Evolutionary conservation across 2,329 filamentous ascomycete species (phyloP), one percentile per base, ranked within the genome.

Genomic region (Bipolaris sorokiniana): DNA sequence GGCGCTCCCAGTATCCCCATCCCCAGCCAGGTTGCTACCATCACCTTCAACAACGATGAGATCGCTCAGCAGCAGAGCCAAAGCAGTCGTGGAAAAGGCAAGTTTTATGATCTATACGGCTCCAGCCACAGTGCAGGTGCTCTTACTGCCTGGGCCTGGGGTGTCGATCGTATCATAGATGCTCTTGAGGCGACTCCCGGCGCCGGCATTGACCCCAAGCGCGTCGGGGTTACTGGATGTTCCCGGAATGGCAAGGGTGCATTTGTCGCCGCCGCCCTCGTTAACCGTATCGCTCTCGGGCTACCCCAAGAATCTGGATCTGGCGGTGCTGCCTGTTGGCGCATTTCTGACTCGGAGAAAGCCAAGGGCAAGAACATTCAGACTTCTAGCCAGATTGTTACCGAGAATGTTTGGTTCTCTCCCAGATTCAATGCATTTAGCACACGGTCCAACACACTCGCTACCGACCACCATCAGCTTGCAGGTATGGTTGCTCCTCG

Each of bases 231-330:
- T 1, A 88, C 85, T 13, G 86, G 86, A 5, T 88, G 86, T 78
- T 87, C 84, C 51, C 82, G 86, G 38, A 86, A 88, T 73, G 86
- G 85, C 54, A 88, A 88, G 76, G 86, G 86, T 11, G 85, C 86
- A 28, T 81, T 88, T 60, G 78, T 88, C n/a, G 83, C 82, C 4
- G 85, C 84, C 15, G 85, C 86, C 2, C 78, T 88, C 20, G 84
- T 85, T 57, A 69, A 78, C 51, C 84, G 86, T 40, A 85, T 88
- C 57, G 84, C 83, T 16, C 79, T 88, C 33, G 86, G 84, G 13
- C 79, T 88, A 34, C 84, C 86, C 0, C 85, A 88, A 70, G 85
- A 88, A 74, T 86, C 84, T 6, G 86, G 86, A 18, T 82, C 84
- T 0, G 86, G 86, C 51, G 86, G 84, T 38, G 80, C 85, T 18